phyloP scores from a whole-genome alignment of 2,329 filamentous ascomycete species.

The Pseudogymnoascus sp. region DNA sequence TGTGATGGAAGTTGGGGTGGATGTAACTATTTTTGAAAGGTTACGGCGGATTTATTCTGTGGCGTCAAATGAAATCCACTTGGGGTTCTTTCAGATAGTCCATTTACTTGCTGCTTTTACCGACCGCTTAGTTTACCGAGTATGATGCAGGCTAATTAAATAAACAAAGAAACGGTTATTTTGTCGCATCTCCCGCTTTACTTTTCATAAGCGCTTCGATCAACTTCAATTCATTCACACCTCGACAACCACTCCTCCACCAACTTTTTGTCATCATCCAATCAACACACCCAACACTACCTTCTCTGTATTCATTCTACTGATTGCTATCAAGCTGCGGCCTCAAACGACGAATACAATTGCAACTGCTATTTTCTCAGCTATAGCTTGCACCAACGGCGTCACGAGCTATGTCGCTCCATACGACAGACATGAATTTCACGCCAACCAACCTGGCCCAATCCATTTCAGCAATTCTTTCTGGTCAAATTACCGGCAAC shows the following conservation, averaged over 20 bases:
- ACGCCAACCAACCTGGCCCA: not conserved
- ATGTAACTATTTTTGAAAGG: not conserved
- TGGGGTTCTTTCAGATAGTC: not conserved
- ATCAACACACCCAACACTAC: not conserved
- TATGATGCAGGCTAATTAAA: not conserved
- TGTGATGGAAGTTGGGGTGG: not conserved
- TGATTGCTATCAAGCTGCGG: not conserved
- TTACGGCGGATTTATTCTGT: not conserved
- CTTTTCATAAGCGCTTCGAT: not conserved
- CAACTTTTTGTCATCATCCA: not conserved
- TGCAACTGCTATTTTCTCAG: not conserved
- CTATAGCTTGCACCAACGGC: not conserved
- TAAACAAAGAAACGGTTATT: not conserved
- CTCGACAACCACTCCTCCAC: not conserved
- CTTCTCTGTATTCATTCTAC: not conserved
- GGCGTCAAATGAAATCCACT: not conserved
- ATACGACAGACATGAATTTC: not conserved
- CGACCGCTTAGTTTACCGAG: not conserved
- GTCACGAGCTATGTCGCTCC: not conserved
- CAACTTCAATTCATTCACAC: not conserved
- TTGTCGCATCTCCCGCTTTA: not conserved
- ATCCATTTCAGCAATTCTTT: not conserved
- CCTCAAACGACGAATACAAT: not conserved
- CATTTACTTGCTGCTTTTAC: not conserved
- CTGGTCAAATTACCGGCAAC: not conserved